A percentile compares a stretch with the other conserved stretches of the same genome.
Evolutionary conservation across 495 filamentous ascomycete genomes (phyloP).

Genomic region (Aspergillus funiculosus): DNA sequence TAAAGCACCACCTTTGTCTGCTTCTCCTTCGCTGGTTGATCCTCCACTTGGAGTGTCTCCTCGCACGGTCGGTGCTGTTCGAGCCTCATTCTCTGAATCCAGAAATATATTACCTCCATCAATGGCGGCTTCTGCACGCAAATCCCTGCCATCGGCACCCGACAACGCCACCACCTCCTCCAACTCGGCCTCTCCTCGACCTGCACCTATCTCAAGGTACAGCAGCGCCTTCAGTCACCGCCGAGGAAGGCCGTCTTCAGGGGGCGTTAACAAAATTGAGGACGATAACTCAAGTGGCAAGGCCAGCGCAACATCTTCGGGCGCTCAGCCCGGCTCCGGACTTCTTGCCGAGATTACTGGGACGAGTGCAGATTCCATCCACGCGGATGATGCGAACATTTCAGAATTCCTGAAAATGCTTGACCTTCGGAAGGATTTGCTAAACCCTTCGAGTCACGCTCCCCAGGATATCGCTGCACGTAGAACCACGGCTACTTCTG

Average conservation of each 20-base stretch:
- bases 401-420: constrained; percentile 86
- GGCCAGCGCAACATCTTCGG: constrained; percentile 75
- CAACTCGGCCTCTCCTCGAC: constrained; percentile 66
- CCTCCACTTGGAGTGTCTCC: constrained; percentile 54
- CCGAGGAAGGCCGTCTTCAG: constrained; percentile 66
- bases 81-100: constrained; percentile 54
- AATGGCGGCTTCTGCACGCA: constrained; percentile 39
- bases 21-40: constrained; percentile 67
- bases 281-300: constrained; percentile 90
- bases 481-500: constrained; percentile 51
- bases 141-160: constrained; percentile 40
- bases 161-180: constrained; percentile 57
- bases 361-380: constrained; percentile 71
- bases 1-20: constrained; percentile 87
- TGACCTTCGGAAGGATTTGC: constrained; percentile 71
- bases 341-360: constrained; percentile 68
- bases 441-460: constrained; percentile 55
- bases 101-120: constrained; percentile 55
- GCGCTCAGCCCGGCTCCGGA: constrained; percentile 78
- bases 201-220: constrained; percentile 62
- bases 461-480: constrained; percentile 53
- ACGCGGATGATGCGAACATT: constrained; percentile 85
- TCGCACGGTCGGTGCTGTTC: constrained; percentile 47
- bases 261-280: constrained; percentile 63
- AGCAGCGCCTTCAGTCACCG: constrained; percentile 88